Conservation (phyloP, 2,329 filamentous ascomycete genomes). For the Zalaria sp. region DNA sequence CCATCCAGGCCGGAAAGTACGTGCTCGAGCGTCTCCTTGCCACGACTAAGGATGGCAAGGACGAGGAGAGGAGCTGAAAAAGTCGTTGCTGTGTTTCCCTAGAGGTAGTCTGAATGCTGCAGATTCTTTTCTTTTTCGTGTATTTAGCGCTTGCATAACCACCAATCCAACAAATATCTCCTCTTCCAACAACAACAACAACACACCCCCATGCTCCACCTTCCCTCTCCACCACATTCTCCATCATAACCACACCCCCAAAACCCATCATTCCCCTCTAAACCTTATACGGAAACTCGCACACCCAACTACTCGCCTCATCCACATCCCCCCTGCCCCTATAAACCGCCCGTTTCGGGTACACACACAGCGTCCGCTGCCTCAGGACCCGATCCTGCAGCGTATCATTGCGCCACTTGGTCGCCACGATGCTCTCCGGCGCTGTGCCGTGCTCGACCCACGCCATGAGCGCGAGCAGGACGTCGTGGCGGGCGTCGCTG, state of each 20-base stretch:
- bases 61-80: too few relatives aligned
- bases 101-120: too few relatives aligned
- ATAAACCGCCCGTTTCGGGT: conserved; percentile 17
- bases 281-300: conserved; percentile 3
- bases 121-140: too few relatives aligned
- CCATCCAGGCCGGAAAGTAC: conserved; percentile 4
- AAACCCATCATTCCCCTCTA: too few relatives aligned
- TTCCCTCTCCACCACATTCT: too few relatives aligned
- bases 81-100: too few relatives aligned
- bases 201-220: too few relatives aligned
- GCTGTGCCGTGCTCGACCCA: conserved; percentile 25
- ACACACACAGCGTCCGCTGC: conserved; percentile 22
- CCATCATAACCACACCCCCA: too few relatives aligned
- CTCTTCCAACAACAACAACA: too few relatives aligned
- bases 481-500: conserved; percentile 19
- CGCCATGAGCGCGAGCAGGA: conserved; percentile 19
- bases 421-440: conserved; percentile 22
- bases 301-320: conserved; percentile 16
- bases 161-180: too few relatives aligned
- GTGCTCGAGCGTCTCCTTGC: conserved; percentile 3
- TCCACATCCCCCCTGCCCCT: conserved; percentile 14
- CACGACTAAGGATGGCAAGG: conserved; percentile 1
- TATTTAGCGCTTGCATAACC: too few relatives aligned
- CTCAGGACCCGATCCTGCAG: conserved; percentile 16
- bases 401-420: conserved; percentile 19